Base-by-base conservation (phyloP, 345 rosid genomes). In the Punica granatum region DNA sequence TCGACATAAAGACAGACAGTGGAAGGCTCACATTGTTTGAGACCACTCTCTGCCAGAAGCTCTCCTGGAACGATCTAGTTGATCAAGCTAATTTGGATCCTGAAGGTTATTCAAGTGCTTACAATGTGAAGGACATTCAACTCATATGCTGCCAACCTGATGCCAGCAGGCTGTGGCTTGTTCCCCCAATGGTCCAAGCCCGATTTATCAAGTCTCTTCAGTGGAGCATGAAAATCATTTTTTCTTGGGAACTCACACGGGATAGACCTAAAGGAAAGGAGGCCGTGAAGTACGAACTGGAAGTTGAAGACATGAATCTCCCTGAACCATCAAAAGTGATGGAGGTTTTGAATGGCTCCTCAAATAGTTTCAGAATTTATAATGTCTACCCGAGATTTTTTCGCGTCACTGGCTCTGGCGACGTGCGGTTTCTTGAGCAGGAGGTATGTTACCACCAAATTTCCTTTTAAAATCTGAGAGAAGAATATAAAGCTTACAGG, bases 101-200 rank as follows among this genome's bases (percentile, higher is more conserved):
- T 35, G 43, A 58, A 25, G 85, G 78, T 37, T 75, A 78, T 73
- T 70, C 73, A 49, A 31, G 54, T 25, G 60, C 78, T 37, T 81
- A 81, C 36, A 73, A 81, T 64, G 67, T 73, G 66, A 67, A 76
- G 46, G 85, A 81, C 61, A 72, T 81, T 63, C 85, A 81, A 69
- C 49, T 81, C n/a, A 78, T 81, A 69, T 81, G 85, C 66, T 81
- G 85, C 71, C 82, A 78, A 81, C 74, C 85, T 60, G 85, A 81
- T 76, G 82, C 80, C 32, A 81, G 80, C 66, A 66, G 63, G 37
- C 72, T 72, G 33, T 81, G 82, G 85, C 77, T 73, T 64, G 80
- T 81, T 54, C 85, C 85, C 25, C 74, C 76, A 12, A 78, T 78
- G 28, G 85, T 81, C 65, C 85, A 71, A 63, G 69, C 64, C 43